These are phyloP conservation scores for Fusarium subtropicale DNA, from an alignment of 2,329 filamentous ascomycete genomes.

Conservation along the genomic window DNA sequence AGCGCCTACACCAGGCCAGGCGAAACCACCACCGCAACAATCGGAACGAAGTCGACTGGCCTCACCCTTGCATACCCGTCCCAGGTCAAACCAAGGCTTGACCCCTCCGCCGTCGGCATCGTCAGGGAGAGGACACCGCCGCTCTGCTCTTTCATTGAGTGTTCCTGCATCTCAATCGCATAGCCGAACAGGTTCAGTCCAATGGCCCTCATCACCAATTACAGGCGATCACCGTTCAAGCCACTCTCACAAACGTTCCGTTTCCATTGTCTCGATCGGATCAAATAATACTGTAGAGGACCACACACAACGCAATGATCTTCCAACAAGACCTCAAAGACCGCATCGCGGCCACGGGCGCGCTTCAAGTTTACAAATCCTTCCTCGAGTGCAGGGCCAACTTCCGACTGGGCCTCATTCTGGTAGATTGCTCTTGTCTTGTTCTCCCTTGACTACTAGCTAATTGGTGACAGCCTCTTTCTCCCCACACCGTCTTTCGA, in stretches of 20 bases:
- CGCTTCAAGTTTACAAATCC: constrained; percentile 84
- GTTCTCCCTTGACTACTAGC: constrained; percentile 6
- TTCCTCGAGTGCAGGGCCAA: constrained; percentile 54
- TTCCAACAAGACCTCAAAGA: constrained; percentile 58
- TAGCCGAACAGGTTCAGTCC: constrained; percentile 60
- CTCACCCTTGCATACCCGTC: constrained; percentile 58
- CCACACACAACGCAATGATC: constrained; percentile 57
- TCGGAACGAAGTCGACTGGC: constrained; percentile 53
- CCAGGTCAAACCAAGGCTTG: constrained; percentile 58
- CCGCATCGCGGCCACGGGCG: constrained; percentile 75
- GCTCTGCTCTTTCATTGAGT: constrained; percentile 73
- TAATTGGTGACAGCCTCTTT: constrained; percentile 50
- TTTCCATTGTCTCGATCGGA: constrained; percentile 85
- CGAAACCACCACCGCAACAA: constrained; percentile 43
- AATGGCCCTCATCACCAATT: constrained; percentile 56
- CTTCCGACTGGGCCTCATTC: constrained; percentile 57
- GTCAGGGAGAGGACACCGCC: constrained; percentile 67
- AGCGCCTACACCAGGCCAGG: constrained; percentile 58
- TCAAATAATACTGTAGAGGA: constrained; percentile 64
- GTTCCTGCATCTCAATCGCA: constrained; percentile 60
- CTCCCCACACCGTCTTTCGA: constrained; percentile 57
- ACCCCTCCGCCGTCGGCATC: constrained; percentile 58
- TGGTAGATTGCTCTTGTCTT: constrained; percentile 50
- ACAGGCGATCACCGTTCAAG: constrained; percentile 52
- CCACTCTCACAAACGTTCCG: constrained; percentile 78